phyloP scores from a whole-genome alignment of 2,329 filamentous ascomycete species.

The Colletotrichum spinosum region DNA sequence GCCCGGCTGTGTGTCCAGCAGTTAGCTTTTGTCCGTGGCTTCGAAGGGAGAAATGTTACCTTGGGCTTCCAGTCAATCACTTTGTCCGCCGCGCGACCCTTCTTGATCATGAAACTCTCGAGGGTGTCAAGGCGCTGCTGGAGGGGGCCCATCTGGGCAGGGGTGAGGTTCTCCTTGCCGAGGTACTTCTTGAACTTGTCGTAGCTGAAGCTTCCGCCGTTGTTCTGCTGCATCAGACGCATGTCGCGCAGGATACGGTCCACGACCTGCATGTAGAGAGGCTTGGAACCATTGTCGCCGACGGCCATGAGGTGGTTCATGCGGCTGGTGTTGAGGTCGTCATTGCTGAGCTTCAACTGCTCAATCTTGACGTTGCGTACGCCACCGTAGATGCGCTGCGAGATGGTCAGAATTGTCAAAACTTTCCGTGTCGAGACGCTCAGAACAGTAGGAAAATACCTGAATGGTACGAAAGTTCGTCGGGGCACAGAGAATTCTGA shows the following conservation, averaged over 20 bases:
- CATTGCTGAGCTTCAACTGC: constrained; percentile 62
- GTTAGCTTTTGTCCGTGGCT: not conserved
- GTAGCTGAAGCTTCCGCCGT: constrained; percentile 59
- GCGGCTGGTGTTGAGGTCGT: constrained; percentile 65
- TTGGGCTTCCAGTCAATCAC: constrained; percentile 44
- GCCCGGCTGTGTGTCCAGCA: constrained; percentile 49
- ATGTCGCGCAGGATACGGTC: constrained; percentile 68
- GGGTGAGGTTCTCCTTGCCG: constrained; percentile 52
- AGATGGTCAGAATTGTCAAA: not conserved
- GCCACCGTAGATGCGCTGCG: constrained; percentile 52
- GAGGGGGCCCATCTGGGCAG: constrained; percentile 65
- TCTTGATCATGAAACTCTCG: constrained; percentile 69
- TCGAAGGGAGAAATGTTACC: constrained; percentile 29
- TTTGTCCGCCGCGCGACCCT: not conserved
- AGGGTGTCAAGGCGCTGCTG: constrained; percentile 70
- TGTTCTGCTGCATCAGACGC: constrained; percentile 57
- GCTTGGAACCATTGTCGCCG: constrained; percentile 52
- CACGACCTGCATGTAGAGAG: constrained; percentile 69
- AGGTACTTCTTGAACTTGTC: constrained; percentile 55
- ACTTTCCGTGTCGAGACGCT: not conserved
- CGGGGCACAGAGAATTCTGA: constrained; percentile 65
- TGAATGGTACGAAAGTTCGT: constrained; percentile 59
- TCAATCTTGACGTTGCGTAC: constrained; percentile 60
- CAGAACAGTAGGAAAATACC: not conserved
- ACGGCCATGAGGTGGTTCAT: constrained; percentile 73